Evolutionary conservation across 1,284 basidiomycete genomes (phyloP).

Genomic region (Papiliotrema nemorosa): DNA sequence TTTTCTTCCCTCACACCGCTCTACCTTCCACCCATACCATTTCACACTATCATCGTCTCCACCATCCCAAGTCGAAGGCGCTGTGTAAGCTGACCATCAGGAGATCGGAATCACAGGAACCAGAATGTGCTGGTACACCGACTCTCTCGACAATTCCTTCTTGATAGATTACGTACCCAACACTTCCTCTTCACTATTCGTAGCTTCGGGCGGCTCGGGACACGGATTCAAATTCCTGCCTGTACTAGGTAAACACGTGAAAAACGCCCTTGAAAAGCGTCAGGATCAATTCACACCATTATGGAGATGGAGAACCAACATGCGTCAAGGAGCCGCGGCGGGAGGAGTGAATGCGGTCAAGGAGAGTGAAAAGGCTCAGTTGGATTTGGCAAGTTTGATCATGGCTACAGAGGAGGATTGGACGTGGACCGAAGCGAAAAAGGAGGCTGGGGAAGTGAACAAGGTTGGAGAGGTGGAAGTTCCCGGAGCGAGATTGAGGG

Average conservation of each 20-base stretch:
- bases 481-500: no score
- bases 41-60: no score
- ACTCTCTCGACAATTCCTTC: conserved; percentile 27
- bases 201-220: conserved; percentile 25
- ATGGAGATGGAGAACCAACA: conserved; percentile 14
- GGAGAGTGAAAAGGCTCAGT: not conserved
- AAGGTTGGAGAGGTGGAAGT: no score
- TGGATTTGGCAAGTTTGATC: not conserved
- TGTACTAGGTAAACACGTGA: conserved; percentile 27
- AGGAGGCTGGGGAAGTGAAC: not conserved
- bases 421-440: not conserved
- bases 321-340: not conserved
- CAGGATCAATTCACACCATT: conserved; percentile 24
- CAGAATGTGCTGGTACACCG: conserved; percentile 38
- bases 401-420: not conserved
- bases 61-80: no score
- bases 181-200: conserved; percentile 20
- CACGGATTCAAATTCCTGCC: conserved; percentile 39
- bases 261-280: conserved; percentile 20
- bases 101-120: conserved; percentile 29
- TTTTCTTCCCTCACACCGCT: not conserved
- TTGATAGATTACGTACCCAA: conserved; percentile 31
- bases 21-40: not conserved
- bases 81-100: no score
- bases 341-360: not conserved